These are phyloP conservation scores for Botrytis tulipae DNA, from an alignment of 2,329 filamentous ascomycete species.

Conservation along the genomic window DNA sequence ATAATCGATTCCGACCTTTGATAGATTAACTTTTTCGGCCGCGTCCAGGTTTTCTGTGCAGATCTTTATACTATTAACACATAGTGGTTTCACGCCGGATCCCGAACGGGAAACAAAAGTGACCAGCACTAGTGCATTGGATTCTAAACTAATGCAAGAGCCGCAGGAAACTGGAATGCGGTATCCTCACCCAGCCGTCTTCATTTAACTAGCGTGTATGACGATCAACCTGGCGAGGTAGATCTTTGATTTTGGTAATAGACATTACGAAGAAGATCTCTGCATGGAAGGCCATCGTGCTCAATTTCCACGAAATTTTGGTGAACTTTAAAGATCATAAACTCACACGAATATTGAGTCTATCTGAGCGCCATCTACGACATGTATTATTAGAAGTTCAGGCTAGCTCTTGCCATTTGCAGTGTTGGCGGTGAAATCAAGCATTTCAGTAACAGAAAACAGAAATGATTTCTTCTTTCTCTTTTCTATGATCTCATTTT, in stretches of 20 bases:
- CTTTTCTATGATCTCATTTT: neutral
- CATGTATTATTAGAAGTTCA: neutral
- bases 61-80: neutral
- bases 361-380: neutral
- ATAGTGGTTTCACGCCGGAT: neutral
- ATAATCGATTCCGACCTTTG: neutral
- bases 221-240: neutral
- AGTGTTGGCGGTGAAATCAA: neutral
- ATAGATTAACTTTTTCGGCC: neutral
- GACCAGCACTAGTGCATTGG: neutral
- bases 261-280: neutral
- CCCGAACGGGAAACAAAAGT: too few relatives aligned
- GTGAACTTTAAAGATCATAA: neutral
- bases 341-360: neutral
- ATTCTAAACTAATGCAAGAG: neutral
- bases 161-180: neutral
- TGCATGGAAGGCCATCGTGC: neutral
- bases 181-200: neutral
- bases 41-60: neutral
- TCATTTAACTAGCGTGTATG: neutral
- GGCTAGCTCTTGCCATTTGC: neutral
- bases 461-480: neutral
- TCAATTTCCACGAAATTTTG: neutral
- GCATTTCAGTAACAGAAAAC: neutral
- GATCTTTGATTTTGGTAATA: neutral